Conservation (phyloP, 192 early-diverging fungal species). For the Coemansia sp. region DNA sequence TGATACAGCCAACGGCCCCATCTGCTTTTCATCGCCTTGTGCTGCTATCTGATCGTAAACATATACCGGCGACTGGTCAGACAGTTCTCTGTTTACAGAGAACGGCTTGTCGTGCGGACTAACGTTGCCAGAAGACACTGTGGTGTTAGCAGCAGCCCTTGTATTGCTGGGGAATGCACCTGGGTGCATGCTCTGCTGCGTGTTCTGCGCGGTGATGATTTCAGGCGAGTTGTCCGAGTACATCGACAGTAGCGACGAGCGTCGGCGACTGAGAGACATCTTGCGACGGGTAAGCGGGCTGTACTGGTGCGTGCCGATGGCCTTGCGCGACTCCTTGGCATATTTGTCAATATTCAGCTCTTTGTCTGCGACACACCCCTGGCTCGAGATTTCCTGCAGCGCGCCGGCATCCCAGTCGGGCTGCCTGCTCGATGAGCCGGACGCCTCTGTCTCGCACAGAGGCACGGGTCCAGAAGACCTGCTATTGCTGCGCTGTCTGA, state of each 20-base stretch:
- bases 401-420: slow-evolving; percentile 40
- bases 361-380: slow-evolving; percentile 13
- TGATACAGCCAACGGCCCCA: slow-evolving; percentile 30
- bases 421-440: background rate
- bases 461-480: background rate
- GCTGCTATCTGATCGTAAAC: too few relatives aligned
- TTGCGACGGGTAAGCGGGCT: background rate
- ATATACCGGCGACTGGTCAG: too few relatives aligned
- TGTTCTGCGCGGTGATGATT: slow-evolving; percentile 55
- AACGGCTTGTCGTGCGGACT: too few relatives aligned
- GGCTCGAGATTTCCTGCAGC: slow-evolving; percentile 24
- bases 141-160: too few relatives aligned
- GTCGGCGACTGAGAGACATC: slow-evolving; percentile 8
- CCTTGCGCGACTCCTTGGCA: slow-evolving; percentile 34
- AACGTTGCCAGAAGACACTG: too few relatives aligned
- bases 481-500: background rate
- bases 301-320: slow-evolving; percentile 19
- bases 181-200: too few relatives aligned
- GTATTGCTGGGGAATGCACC: too few relatives aligned
- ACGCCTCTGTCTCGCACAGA: too few relatives aligned
- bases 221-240: background rate
- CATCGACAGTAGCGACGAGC: background rate
- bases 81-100: too few relatives aligned
- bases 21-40: too few relatives aligned
- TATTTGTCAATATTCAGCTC: slow-evolving; percentile 27